These are phyloP conservation scores for Pyrrhoderma noxium DNA, from an alignment of 1,284 basidiomycete species.

Conservation along the genomic window DNA sequence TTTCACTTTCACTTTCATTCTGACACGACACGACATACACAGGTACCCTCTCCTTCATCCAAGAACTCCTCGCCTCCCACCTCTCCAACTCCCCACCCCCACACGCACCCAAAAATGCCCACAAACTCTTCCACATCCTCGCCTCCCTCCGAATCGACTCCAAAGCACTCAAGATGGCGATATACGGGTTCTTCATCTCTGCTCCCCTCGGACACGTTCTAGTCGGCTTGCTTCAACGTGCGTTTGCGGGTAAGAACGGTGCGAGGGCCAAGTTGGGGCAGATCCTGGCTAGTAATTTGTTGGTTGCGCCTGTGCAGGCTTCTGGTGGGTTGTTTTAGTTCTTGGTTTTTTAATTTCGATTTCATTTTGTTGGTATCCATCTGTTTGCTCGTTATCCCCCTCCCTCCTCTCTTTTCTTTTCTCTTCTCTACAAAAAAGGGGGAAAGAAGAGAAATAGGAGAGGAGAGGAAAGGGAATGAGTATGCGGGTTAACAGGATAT, in stretches of 20 bases:
- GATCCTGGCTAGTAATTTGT: slow-evolving; percentile 71
- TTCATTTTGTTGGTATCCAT: not conserved
- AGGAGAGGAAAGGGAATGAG: no score
- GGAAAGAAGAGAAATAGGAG: no score
- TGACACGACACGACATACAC: not conserved
- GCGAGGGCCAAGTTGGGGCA: slow-evolving; percentile 62
- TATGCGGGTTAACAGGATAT: no score
- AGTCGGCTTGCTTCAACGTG: slow-evolving; percentile 62
- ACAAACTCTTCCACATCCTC: slow-evolving; percentile 44
- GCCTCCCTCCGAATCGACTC: slow-evolving; percentile 50
- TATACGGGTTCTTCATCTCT: slow-evolving; percentile 81
- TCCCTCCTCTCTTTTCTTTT: no score
- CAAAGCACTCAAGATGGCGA: slow-evolving; percentile 73
- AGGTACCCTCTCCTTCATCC: slow-evolving; percentile 68
- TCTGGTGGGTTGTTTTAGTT: slow-evolving; percentile 40
- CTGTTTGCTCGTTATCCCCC: no score
- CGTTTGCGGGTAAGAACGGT: slow-evolving; percentile 72
- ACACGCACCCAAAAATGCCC: slow-evolving; percentile 40
- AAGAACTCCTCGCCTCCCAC: slow-evolving; percentile 74
- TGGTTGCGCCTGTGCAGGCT: slow-evolving; percentile 75
- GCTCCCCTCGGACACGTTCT: slow-evolving; percentile 77
- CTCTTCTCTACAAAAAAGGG: no score
- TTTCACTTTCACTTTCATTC: slow-evolving; percentile 2
- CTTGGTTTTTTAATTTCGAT: not conserved
- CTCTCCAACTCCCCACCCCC: slow-evolving; percentile 45